phyloP scores from a whole-genome alignment of 805 yeast genomes.

The Lachancea kluyveri region DNA sequence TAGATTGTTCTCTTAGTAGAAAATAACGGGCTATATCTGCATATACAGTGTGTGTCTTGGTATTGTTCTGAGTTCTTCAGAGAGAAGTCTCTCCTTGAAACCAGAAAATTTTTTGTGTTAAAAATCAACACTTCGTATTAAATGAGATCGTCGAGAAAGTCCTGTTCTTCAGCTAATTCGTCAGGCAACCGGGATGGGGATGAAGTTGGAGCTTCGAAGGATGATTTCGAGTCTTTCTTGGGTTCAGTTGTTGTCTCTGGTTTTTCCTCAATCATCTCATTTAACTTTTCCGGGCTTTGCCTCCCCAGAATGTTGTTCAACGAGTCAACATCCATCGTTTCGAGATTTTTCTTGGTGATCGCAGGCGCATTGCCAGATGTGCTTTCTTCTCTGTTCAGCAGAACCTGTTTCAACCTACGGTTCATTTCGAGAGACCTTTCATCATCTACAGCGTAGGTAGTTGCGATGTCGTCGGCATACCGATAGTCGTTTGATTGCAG shows the following conservation, averaged over 20 bases:
- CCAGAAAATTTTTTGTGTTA: not conserved
- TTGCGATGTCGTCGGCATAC: conserved; percentile 17
- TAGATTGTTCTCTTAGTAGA: no score
- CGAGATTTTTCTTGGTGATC: conserved; percentile 16
- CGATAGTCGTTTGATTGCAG: conserved; percentile 20
- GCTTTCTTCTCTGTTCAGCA: conserved; percentile 9
- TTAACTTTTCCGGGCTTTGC: not conserved
- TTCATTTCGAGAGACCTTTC: conserved; percentile 3
- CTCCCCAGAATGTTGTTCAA: conserved; percentile 17
- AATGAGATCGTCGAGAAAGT: conserved; percentile 10
- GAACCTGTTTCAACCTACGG: conserved; percentile 11
- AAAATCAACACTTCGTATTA: conserved; percentile 2
- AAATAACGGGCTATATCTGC: no score
- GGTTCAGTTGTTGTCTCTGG: no score
- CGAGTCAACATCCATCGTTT: conserved; percentile 16
- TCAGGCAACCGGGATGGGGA: conserved; percentile 16
- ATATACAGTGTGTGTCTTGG: no score
- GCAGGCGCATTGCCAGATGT: conserved; percentile 4
- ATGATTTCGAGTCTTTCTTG: no score
- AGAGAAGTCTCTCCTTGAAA: conserved; percentile 1
- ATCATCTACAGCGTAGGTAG: conserved; percentile 10
- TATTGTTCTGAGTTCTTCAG: no score
- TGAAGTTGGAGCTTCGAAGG: no score
- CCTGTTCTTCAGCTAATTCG: conserved; percentile 20
- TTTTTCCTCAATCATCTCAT: no score